A percentile compares a stretch with the other conserved stretches of the same genome.
These are phyloP conservation scores for Phytopythium delawarense DNA, from an alignment of 352 stramenopile genomes.

Conservation along the genomic window DNA sequence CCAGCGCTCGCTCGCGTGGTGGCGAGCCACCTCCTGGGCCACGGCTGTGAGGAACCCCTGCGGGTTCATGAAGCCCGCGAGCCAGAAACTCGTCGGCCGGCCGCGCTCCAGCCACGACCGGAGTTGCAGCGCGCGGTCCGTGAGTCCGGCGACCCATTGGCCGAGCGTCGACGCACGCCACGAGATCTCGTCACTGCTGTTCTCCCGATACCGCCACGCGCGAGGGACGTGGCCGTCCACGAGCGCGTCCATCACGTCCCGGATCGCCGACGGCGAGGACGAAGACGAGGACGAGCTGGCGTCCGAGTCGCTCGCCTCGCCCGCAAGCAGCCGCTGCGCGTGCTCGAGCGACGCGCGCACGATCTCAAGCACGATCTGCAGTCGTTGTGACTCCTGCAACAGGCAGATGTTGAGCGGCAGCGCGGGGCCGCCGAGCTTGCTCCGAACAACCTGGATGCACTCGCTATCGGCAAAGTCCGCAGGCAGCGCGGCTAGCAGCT, in stretches of 20 bases:
- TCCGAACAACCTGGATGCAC: slow-evolving; percentile 32
- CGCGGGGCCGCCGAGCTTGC: slow-evolving; percentile 61
- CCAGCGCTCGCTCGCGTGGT: slow-evolving; percentile 72
- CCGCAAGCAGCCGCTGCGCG: slow-evolving; percentile 50
- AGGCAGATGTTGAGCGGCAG: slow-evolving; percentile 76
- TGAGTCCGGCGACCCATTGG: slow-evolving; percentile 62
- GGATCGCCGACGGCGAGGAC: slow-evolving; percentile 20
- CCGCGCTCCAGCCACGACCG: slow-evolving; percentile 60
- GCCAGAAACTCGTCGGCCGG: slow-evolving; percentile 67
- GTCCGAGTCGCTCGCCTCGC: slow-evolving; percentile 53
- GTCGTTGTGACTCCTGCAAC: slow-evolving; percentile 64
- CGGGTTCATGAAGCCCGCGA: slow-evolving; percentile 70
- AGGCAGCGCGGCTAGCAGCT: slow-evolving; percentile 46
- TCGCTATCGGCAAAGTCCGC: slow-evolving; percentile 43
- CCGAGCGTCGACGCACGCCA: slow-evolving; percentile 66
- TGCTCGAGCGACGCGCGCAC: slow-evolving; percentile 49
- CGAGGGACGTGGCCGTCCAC: slow-evolving; percentile 69
- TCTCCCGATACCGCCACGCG: slow-evolving; percentile 36
- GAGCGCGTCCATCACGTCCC: slow-evolving; percentile 54
- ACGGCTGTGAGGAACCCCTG: slow-evolving; percentile 79
- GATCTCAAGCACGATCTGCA: slow-evolving; percentile 51
- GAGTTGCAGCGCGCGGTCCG: slow-evolving; percentile 54
- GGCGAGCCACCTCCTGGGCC: slow-evolving; percentile 63
- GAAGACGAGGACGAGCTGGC: slow-evolving; percentile 1
- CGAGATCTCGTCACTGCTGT: slow-evolving; percentile 54